phyloP scores from a whole-genome alignment of 2,329 filamentous ascomycete species.

The Pyrenochaeta sp. region DNA sequence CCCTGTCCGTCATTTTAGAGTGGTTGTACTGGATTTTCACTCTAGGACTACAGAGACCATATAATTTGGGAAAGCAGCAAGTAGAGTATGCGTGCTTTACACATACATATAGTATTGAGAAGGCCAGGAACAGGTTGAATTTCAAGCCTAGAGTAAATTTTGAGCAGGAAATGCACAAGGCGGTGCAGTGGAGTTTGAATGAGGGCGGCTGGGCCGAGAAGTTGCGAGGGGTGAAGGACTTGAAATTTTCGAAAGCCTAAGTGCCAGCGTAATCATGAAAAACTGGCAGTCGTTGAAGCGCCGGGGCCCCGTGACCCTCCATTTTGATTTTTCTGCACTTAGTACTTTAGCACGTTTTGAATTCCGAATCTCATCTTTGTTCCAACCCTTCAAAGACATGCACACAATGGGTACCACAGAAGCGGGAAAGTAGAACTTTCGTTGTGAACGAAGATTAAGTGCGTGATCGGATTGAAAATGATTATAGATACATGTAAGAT shows the following conservation, averaged over 20 bases:
- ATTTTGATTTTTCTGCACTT: background rate
- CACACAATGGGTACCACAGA: too few relatives aligned
- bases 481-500: too few relatives aligned
- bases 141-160: conserved; percentile 18
- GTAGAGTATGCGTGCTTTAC: conserved; percentile 26
- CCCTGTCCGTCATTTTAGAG: conserved; percentile 34
- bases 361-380: too few relatives aligned
- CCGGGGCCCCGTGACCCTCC: background rate
- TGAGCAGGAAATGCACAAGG: conserved; percentile 15
- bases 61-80: conserved; percentile 20
- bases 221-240: conserved; percentile 6
- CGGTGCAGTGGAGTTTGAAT: conserved; percentile 18
- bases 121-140: conserved; percentile 23
- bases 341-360: too few relatives aligned
- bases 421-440: too few relatives aligned
- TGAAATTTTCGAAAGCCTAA: background rate
- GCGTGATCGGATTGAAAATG: too few relatives aligned
- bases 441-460: too few relatives aligned
- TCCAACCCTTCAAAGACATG: too few relatives aligned
- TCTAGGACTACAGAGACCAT: conserved; percentile 21
- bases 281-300: background rate
- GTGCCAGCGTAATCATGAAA: background rate
- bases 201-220: conserved; percentile 16
- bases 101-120: conserved; percentile 30
- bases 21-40: conserved; percentile 31